Evolutionary conservation across 805 yeast genomes (phyloP), one percentile per base, ranked within the genome.

Genomic region (Nematodospora valgi): DNA sequence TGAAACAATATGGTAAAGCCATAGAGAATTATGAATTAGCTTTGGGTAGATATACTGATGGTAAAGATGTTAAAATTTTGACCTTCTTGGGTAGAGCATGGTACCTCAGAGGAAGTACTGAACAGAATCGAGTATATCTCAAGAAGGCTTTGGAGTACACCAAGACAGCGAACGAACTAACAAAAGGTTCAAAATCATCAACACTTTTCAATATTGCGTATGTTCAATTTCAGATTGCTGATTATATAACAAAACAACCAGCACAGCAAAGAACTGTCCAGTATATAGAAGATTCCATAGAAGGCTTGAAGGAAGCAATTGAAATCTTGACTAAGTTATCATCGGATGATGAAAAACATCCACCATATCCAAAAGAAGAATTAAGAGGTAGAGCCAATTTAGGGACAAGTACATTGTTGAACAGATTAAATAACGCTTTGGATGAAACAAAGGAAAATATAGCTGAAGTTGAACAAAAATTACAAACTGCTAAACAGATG

Each of bases 11-110:
- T 52, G 69, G 82, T 2, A 86, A 88, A 48, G 91, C 97, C 1
- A 82, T 89, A 51, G 98, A 93, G 58, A 76, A 78, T 51, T 93
- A 91, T 61, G 91, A 85, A 44, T 72, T 84, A 48, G 95, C 95
- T 1, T 64, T 85, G 40, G 70, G 72, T 18, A 73, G 82, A 52
- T 83, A 73, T 52, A 72, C 80, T 24, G 74, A 74, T 38, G 74
- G 75, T 4, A 71, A 75, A 25, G 94, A 83, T 52, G 61, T 86
- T 0, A 78, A 76, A 49, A 68, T 86, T 20, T 59, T 82, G 44
- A 78, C 87, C 12, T 71, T 85, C 44, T 68, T 91, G 40, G 96
- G 95, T 28, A 75, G 89, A 43, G 91, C 93, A 2, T 89, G 97
- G 97, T 79, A 80, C 44, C 70, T 78, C 16, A 73, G 96, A 54